Percentiles rank a stretch among this genome's conserved stretches.
phyloP scores from a whole-genome alignment of 1,139 yeast species.

The Saccharomyces hybrid region DNA sequence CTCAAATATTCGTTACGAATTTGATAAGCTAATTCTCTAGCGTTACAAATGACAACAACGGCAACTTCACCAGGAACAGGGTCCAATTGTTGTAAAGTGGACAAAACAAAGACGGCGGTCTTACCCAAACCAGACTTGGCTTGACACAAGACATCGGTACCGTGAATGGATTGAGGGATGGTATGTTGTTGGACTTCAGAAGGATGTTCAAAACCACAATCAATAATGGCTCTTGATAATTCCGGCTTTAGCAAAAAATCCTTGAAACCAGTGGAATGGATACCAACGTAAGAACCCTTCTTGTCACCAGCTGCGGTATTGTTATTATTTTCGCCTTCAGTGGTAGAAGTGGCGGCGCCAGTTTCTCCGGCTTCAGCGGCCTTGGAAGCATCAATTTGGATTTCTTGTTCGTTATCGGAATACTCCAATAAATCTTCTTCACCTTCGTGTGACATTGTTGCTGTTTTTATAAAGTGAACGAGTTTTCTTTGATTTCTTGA shows the following conservation, averaged over 20 bases:
- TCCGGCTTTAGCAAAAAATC: slow-evolving; percentile 96
- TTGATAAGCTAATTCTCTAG: slow-evolving; percentile 98
- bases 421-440: slow-evolving; percentile 98
- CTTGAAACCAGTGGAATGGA: slow-evolving; percentile 97
- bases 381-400: slow-evolving; percentile 62
- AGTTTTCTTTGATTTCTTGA: not conserved
- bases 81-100: slow-evolving; percentile 93
- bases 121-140: slow-evolving; percentile 99
- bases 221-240: slow-evolving; percentile 93
- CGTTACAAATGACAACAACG: slow-evolving; percentile 91
- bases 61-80: slow-evolving; percentile 96
- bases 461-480: not conserved
- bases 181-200: slow-evolving; percentile 99
- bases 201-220: slow-evolving; percentile 99
- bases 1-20: slow-evolving; percentile 96
- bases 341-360: slow-evolving; percentile 21
- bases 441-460: slow-evolving; percentile 56
- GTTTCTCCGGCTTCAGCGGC: slow-evolving; percentile 35
- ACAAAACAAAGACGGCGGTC: slow-evolving; percentile 94
- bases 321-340: slow-evolving; percentile 22
- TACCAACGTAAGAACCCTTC: slow-evolving; percentile 96
- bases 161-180: slow-evolving; percentile 96
- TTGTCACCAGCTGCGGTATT: slow-evolving; percentile 58
- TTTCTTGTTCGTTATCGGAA: slow-evolving; percentile 95
- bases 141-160: slow-evolving; percentile 96